Percentiles rank a stretch among this genome's conserved stretches.
phyloP scores from a whole-genome alignment of 495 filamentous ascomycete species.

The Filosporella fistucella region DNA sequence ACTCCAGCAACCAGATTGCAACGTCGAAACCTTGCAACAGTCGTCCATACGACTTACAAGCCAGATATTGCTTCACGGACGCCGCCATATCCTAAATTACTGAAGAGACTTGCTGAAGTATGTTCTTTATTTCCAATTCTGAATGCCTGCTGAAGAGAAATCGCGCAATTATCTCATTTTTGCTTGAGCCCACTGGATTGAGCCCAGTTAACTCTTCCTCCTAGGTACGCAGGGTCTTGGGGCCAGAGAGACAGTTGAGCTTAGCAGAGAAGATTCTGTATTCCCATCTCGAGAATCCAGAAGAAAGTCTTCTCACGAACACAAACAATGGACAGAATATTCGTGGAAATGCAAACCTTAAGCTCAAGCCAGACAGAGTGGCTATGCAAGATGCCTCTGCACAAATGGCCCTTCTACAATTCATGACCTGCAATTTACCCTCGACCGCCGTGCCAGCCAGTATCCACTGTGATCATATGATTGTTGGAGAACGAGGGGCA shows the following conservation, averaged over 20 bases:
- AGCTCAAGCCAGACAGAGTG: constrained; percentile 95
- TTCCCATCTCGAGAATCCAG: constrained; percentile 83
- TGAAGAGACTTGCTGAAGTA: constrained; percentile 57
- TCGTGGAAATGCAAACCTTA: constrained; percentile 85
- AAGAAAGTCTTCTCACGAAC: constrained; percentile 76
- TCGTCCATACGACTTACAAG: constrained; percentile 15
- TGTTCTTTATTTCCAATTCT: too few relatives aligned
- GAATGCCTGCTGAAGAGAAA: too few relatives aligned
- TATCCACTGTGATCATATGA: constrained; percentile 99
- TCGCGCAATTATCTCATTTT: too few relatives aligned
- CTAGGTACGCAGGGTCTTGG: constrained; percentile 68
- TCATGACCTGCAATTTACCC: constrained; percentile 93
- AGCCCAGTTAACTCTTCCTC: too few relatives aligned
- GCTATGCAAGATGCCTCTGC: constrained; percentile 99
- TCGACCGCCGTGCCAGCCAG: constrained; percentile 94
- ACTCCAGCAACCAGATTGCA: constrained; percentile 3
- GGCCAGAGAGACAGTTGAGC: constrained; percentile 63
- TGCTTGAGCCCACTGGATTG: too few relatives aligned
- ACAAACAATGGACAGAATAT: constrained; percentile 77
- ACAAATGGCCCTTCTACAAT: constrained; percentile 96
- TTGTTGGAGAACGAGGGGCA: constrained; percentile 88
- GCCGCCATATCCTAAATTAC: constrained; percentile 56
- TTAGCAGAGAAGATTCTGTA: constrained; percentile 97
- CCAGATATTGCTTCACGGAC: constrained; percentile 24
- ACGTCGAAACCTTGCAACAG: constrained; percentile 23